Conservation (phyloP, 2,329 filamentous ascomycete species). For the Phialemonium atrogriseum region DNA sequence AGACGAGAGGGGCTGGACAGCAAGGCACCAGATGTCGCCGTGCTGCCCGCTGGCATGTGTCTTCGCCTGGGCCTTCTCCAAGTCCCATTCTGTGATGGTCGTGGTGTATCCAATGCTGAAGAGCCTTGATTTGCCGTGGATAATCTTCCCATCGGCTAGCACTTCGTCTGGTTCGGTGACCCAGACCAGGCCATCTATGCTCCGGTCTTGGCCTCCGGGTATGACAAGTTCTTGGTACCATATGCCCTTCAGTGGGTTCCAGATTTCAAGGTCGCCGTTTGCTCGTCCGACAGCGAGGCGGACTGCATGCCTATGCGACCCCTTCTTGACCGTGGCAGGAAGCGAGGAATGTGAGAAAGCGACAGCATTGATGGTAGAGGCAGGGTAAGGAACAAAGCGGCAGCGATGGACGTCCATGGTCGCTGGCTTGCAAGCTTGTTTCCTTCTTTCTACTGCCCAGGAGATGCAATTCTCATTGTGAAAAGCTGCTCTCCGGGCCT, state of each 20-base stretch:
- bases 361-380: conserved; percentile 86
- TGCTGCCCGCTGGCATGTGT: conserved; percentile 85
- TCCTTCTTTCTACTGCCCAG: too few relatives aligned
- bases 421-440: conserved; percentile 9
- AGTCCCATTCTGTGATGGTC: conserved; percentile 90
- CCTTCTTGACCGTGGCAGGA: conserved; percentile 31
- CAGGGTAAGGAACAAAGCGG: conserved; percentile 88
- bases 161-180: conserved; percentile 74
- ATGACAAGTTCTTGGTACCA: conserved; percentile 92
- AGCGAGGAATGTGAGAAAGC: conserved; percentile 75
- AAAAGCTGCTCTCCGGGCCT: not conserved
- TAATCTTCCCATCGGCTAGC: conserved; percentile 50
- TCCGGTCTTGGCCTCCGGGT: conserved; percentile 73
- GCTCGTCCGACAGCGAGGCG: conserved; percentile 83
- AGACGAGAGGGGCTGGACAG: conserved; percentile 62
- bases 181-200: conserved; percentile 87
- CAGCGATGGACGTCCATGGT: conserved; percentile 94
- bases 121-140: conserved; percentile 68
- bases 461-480: not conserved
- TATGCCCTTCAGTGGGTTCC: conserved; percentile 74
- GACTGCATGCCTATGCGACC: conserved; percentile 46
- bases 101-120: conserved; percentile 96
- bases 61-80: conserved; percentile 68
- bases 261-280: conserved; percentile 96
- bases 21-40: conserved; percentile 95